A percentile compares a stretch with the other conserved stretches of the same genome.
phyloP scores from a whole-genome alignment of 2,329 filamentous ascomycete species.

The Cryphonectria nitschkei region DNA sequence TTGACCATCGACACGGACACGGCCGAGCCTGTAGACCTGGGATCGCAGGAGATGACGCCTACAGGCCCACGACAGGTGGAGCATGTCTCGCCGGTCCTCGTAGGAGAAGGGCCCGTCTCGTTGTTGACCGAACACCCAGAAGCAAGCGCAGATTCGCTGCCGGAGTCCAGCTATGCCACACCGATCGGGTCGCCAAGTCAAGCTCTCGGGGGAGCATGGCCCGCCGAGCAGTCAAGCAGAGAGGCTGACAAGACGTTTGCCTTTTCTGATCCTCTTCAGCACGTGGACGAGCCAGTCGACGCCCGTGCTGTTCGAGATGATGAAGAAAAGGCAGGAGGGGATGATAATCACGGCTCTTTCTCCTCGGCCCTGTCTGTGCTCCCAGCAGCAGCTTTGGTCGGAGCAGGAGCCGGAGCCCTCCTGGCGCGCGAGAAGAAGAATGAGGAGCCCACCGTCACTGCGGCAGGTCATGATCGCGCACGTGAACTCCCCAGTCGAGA shows the following conservation, averaged over 20 bases:
- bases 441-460: neutral
- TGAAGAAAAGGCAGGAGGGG: neutral
- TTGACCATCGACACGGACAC: conserved; percentile 48
- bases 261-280: neutral
- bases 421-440: conserved; percentile 31
- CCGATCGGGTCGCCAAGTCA: conserved; percentile 22
- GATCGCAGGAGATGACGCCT: conserved; percentile 70
- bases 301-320: neutral
- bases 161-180: conserved; percentile 26
- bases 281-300: neutral
- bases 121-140: neutral
- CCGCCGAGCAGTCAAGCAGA: conserved; percentile 1
- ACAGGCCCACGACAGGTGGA: conserved; percentile 36
- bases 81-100: conserved; percentile 3
- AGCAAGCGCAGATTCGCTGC: conserved; percentile 18
- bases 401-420: conserved; percentile 33
- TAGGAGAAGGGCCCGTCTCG: conserved; percentile 1
- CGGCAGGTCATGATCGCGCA: neutral
- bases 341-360: conserved; percentile 27
- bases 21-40: conserved; percentile 51
- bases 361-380: conserved; percentile 32
- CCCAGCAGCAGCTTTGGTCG: conserved; percentile 29
- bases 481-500: neutral
- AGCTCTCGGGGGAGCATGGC: neutral
- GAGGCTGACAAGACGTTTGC: neutral